Evolutionary conservation across 1,139 yeast genomes (phyloP), one percentile per base, ranked within the genome.

Genomic region (Tardiomyces digboiensis): DNA sequence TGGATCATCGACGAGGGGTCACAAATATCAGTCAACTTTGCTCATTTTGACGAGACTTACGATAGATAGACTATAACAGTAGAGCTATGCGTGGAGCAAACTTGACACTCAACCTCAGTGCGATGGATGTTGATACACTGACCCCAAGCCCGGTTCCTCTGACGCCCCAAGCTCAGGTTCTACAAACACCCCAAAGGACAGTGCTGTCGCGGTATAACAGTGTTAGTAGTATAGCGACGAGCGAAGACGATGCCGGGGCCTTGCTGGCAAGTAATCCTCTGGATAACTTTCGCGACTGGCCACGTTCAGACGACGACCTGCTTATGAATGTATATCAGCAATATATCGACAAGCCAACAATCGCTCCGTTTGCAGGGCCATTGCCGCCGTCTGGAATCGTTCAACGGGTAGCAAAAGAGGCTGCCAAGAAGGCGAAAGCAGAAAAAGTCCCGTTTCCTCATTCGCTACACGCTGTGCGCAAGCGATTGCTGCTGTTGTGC

Each of bases 341-440:
- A 18, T 43, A 54, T 23, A 48, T 54, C 7, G 58, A 53, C 40
- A 55, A 60, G 42, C 68, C 68, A 1, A 54, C 59, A 12, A 51
- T 51, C 12, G 65, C 68, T 3, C 68, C 68, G 13, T 64, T 64
- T 45, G 58, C 64, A 8, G 67, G 67, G 10, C 48, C 55, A 23
- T 51, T 59, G 26, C 68, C 67, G 18, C 68, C 68, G 2, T 56
- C 63, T 1, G 68, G 67, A 2, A 51, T 65, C 5, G 59, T 63
- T 22, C 65, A 62, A 40, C 52, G 60, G 29, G 68, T 62, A 1
- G 66, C 67, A 40, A 57, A 58, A 38, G 56, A 58, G 39, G 56
- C 65, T 2, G 43, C 55, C 19, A 55, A 56, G 39, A 49, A 47
- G 20, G 59, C 53, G 13, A 43, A 54, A 42, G 46, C 41, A 19